Evolutionary conservation across 306 rosid genomes (phyloP).

Genomic region (Trifolium fragiferum): DNA sequence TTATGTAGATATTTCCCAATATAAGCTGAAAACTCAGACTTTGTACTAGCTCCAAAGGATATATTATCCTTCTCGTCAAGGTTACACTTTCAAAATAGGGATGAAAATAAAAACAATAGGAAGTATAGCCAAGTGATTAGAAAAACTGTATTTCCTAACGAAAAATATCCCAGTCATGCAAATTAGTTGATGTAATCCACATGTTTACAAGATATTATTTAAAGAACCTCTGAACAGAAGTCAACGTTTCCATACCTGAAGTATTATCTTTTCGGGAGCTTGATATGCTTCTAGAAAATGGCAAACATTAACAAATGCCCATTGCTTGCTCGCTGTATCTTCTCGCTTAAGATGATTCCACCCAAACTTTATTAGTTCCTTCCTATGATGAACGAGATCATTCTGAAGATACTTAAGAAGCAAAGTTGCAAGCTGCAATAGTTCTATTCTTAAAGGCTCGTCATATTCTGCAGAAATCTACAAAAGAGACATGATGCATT

Average conservation of each 20-base stretch:
- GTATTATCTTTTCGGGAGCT: slow-evolving; percentile 99
- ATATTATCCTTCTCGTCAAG: neutral
- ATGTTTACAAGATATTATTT: slow-evolving; percentile 10
- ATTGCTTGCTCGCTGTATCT: slow-evolving; percentile 99
- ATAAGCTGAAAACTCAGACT: slow-evolving; percentile 24
- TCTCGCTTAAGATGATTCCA: slow-evolving; percentile 99
- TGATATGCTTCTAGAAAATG: slow-evolving; percentile 99
- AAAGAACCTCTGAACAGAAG: slow-evolving; percentile 22
- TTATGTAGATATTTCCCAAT: neutral
- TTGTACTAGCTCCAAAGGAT: slow-evolving; percentile 13
- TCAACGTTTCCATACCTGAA: slow-evolving; percentile 65
- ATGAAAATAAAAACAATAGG: slow-evolving; percentile 6
- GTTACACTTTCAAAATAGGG: slow-evolving; percentile 5
- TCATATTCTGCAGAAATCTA: slow-evolving; percentile 99
- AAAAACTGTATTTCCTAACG: slow-evolving; percentile 30
- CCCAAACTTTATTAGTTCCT: slow-evolving; percentile 97
- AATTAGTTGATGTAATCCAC: slow-evolving; percentile 20
- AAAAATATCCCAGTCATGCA: slow-evolving; percentile 6
- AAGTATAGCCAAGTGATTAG: slow-evolving; percentile 7
- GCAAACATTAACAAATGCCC: slow-evolving; percentile 99
- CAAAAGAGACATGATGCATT: slow-evolving; percentile 39
- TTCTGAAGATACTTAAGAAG: slow-evolving; percentile 97
- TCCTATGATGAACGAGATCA: slow-evolving; percentile 96
- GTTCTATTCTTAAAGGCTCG: slow-evolving; percentile 92
- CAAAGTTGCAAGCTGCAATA: slow-evolving; percentile 94